Conservation (phyloP, 2,329 filamentous ascomycete species). For the Diaporthe eres region DNA sequence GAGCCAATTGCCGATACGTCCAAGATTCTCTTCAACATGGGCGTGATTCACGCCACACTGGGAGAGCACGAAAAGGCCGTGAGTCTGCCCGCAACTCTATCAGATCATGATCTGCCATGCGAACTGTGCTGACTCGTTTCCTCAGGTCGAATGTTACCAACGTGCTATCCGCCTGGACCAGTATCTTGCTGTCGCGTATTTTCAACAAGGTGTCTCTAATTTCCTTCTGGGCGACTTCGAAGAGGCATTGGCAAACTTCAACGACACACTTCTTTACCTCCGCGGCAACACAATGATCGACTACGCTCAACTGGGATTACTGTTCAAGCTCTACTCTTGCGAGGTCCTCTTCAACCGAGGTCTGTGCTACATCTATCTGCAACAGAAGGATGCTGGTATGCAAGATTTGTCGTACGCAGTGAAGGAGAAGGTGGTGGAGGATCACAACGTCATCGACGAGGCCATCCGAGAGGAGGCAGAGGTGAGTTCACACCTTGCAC, state of each 20-base stretch:
- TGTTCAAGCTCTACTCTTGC: conserved; percentile 97
- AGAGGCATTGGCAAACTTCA: conserved; percentile 97
- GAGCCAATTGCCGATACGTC: conserved; percentile 93
- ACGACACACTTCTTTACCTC: conserved; percentile 94
- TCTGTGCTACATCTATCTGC: conserved; percentile 96
- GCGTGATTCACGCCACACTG: conserved; percentile 95
- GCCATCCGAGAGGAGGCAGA: conserved; percentile 94
- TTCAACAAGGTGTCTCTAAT: conserved; percentile 98
- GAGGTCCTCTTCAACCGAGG: conserved; percentile 98
- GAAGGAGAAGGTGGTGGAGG: conserved; percentile 95
- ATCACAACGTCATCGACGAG: conserved; percentile 98
- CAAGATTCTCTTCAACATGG: conserved; percentile 98
- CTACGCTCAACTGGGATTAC: conserved; percentile 94
- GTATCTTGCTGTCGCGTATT: conserved; percentile 97
- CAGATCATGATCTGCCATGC: conserved; percentile 10
- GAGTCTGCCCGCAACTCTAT: conserved; percentile 56
- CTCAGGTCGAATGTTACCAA: conserved; percentile 93
- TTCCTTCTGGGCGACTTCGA: conserved; percentile 98
- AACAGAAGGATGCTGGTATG: conserved; percentile 91
- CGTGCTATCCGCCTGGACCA: conserved; percentile 90
- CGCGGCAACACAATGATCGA: conserved; percentile 98
- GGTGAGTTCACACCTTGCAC: conserved; percentile 62
- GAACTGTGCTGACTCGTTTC: conserved; percentile 42
- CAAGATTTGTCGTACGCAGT: conserved; percentile 91
- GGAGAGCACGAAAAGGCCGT: conserved; percentile 97